Base-by-base conservation (phyloP, 768 basidiomycete species). In the Mycena sanguinolenta region DNA sequence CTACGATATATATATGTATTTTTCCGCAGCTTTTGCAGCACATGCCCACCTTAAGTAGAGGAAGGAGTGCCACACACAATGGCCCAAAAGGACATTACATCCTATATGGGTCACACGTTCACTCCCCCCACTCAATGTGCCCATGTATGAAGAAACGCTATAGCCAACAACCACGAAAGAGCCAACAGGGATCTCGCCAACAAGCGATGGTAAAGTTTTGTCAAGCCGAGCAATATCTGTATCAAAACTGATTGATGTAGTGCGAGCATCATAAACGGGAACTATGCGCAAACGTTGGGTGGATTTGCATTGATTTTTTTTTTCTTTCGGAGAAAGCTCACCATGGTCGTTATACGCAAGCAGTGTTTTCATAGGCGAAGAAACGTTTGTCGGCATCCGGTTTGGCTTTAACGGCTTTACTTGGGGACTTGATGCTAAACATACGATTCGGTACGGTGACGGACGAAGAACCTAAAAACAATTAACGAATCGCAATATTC, bases 151-250 rank as follows among this genome's bases (percentile, higher is more conserved):
- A 4, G 10, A 42, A 4, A 42, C 39, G 39, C 42, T 44, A 27
- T 60, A 60, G 9, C 58, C 58, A 16, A 60, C 58, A 7, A 60
- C 27, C 3, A 38, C 21, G 16, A 60, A 60, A 6, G 58, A 60
- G 1, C 58, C 42, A 3, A 16, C 28, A 17, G 58, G 58, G 1
- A 60, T 14, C 10, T 60, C 58, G 12, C 58, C 58, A 12, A 27
- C 7, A 23, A 60, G 46, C 2, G 8, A 17, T 5, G 58, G 39
- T 0, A 60, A 10, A 7, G 28, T 27, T 21, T 42, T 17, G 13
- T 27, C 25, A 8, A 60, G 39, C 2, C 38, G 58, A 0, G 10
- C 58, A 19, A 60, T 19, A 21, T 60, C 58, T 3, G 14, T 13
- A 1, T 28, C 25, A 6, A 60, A 60, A 19, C 46, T 21, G 28